Evolutionary conservation across 2,329 filamentous ascomycete genomes (phyloP), one percentile per base, ranked within the genome.

Genomic region (Monilinia laxa): DNA sequence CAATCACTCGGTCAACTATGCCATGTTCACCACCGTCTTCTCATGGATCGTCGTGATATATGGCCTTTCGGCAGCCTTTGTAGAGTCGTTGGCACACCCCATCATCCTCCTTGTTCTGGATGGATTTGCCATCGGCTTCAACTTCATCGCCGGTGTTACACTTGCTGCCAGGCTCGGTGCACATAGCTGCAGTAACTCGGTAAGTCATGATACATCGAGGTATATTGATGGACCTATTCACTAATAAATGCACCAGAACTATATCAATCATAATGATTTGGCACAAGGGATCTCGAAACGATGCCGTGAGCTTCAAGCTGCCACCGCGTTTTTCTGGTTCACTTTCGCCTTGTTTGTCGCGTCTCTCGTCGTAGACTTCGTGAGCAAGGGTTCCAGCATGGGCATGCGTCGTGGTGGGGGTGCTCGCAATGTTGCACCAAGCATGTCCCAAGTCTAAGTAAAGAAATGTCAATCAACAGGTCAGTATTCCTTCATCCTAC

Each of bases 321-420:
- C 85, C 69, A 86, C 85, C 45, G 89, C 86, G 49, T 94, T 94
- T 80, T 83, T 92, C 79, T 94, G 89, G 89, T 93, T 93, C 79
- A 84, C 91, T 59, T 91, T 89, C 76, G 83, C 80, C 51, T 81
- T 84, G 35, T 90, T 89, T 74, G 79, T 81, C 38, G 86, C 80
- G 4, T 82, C 83, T 52, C 76, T 87, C 55, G 80, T 85, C 74
- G 82, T 90, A 70, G 62, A 56, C 45, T 58, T 70, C 40, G 53
- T 73, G 4, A 28, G 23, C 16, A 40, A 23, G 31, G 10, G 59
- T 16, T 52, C 52, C 4, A 40, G 60, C 14, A 45, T 40, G 28
- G 28, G 60, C 28, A 67, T 66, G 31, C 45, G 70, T 25, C 60
- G 64, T 12, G 67, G 70, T 0, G 77, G 80, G 38, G 77, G 80